These are phyloP conservation scores for Trichoderma sp. DNA, from an alignment of 2,329 filamentous ascomycete genomes.

Conservation along the genomic window DNA sequence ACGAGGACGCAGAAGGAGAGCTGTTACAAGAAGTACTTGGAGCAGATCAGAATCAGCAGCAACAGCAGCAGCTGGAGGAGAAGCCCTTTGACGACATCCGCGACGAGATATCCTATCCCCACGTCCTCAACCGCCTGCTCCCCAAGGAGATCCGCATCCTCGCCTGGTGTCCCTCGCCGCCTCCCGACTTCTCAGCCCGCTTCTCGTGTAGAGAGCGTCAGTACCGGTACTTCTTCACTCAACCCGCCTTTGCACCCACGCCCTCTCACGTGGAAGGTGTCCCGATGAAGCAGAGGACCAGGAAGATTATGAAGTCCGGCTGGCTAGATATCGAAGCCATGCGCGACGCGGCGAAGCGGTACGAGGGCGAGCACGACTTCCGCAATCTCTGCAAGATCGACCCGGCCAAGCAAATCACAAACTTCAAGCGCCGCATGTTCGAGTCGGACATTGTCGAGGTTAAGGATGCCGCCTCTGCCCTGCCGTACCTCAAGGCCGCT, in stretches of 20 bases:
- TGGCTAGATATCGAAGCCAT: conserved; percentile 89
- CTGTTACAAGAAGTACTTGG: conserved; percentile 6
- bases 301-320: conserved; percentile 55
- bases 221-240: conserved; percentile 98
- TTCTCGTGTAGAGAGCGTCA: conserved; percentile 90
- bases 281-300: neutral
- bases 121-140: conserved; percentile 81
- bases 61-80: neutral
- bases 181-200: conserved; percentile 79
- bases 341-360: conserved; percentile 75
- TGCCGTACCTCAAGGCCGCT: conserved; percentile 55
- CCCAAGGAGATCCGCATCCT: conserved; percentile 87
- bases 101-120: conserved; percentile 83
- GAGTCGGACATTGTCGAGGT: conserved; percentile 77
- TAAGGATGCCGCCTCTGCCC: conserved; percentile 50
- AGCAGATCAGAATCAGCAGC: neutral
- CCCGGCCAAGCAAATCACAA: conserved; percentile 82
- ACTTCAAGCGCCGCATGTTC: conserved; percentile 78
- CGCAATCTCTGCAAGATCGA: conserved; percentile 97
- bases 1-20: neutral
- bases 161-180: conserved; percentile 87
- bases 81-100: conserved; percentile 62
- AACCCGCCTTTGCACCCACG: conserved; percentile 77
- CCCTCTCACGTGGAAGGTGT: conserved; percentile 31
- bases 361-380: conserved; percentile 88